Conservation (phyloP, 345 rosid genomes). For the Firmiana major region DNA sequence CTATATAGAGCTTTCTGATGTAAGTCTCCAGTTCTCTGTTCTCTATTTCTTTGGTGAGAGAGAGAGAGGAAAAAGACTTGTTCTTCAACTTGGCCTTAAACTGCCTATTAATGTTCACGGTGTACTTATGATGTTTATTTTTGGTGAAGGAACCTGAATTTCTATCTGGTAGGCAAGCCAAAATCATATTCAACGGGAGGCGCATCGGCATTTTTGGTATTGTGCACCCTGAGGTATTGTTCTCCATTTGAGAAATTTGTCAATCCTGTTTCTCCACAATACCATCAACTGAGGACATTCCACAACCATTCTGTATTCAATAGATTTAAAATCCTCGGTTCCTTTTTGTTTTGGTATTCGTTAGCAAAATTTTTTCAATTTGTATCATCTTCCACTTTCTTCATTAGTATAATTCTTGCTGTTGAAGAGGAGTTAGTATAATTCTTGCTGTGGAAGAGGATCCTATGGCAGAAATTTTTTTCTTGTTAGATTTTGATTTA, state of each 20-base stretch:
- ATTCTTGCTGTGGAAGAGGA: neutral
- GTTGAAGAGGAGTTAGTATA: neutral
- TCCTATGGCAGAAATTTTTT: neutral
- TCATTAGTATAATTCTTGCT: neutral
- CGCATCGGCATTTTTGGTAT: conserved; percentile 72
- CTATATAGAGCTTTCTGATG: conserved; percentile 55
- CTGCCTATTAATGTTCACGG: neutral
- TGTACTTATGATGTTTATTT: neutral
- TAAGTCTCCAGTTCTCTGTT: conserved; percentile 30
- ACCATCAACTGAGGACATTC: neutral
- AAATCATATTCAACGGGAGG: conserved; percentile 69
- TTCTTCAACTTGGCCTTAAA: neutral
- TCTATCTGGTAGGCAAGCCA: conserved; percentile 79
- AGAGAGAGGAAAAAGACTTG: neutral
- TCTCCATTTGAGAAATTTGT: neutral
- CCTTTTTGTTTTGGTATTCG: neutral
- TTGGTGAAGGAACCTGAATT: conserved; percentile 71
- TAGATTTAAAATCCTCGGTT: neutral
- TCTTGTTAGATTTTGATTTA: neutral
- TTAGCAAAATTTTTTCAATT: neutral
- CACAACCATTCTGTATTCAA: neutral
- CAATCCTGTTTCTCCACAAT: neutral
- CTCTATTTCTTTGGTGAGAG: conserved; percentile 5
- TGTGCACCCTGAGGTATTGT: conserved; percentile 77
- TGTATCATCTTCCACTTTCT: neutral